Evolutionary conservation across 2,329 filamentous ascomycete species (phyloP).

Genomic region (Ramularia endophylla): DNA sequence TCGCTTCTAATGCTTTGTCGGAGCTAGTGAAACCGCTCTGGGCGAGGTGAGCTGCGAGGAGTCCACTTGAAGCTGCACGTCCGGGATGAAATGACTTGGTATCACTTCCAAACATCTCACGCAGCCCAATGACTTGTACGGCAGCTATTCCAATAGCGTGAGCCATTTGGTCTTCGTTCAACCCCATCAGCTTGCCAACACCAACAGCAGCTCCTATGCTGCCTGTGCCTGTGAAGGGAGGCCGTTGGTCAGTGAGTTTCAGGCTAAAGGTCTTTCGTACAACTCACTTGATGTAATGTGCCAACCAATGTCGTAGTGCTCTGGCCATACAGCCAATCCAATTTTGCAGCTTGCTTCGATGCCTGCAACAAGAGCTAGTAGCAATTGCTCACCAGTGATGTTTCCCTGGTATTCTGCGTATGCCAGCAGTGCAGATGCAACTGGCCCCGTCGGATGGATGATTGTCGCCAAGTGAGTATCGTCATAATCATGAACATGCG

Average conservation of each 20-base stretch:
- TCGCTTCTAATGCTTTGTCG: slow-evolving; percentile 44
- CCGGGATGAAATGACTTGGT: slow-evolving; percentile 53
- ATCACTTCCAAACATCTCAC: slow-evolving; percentile 52
- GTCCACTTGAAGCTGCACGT: slow-evolving; percentile 47
- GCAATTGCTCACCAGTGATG: slow-evolving; percentile 43
- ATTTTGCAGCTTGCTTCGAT: slow-evolving; percentile 50
- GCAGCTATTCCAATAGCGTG: slow-evolving; percentile 50
- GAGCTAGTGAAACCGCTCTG: slow-evolving; percentile 46
- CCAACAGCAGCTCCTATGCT: slow-evolving; percentile 50
- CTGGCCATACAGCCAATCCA: slow-evolving; percentile 47
- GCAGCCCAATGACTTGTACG: slow-evolving; percentile 48
- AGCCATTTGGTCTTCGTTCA: slow-evolving; percentile 37
- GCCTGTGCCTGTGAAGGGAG: slow-evolving; percentile 47
- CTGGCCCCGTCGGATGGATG: slow-evolving; percentile 50
- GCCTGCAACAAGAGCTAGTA: slow-evolving; percentile 48
- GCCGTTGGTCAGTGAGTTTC: too few relatives aligned
- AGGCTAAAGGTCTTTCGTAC: too few relatives aligned
- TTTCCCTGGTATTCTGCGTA: slow-evolving; percentile 37
- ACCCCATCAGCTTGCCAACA: slow-evolving; percentile 43
- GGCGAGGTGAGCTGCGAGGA: slow-evolving; percentile 44
- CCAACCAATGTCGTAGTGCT: slow-evolving; percentile 53
- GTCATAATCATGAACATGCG: slow-evolving; percentile 53
- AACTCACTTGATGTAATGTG: too few relatives aligned
- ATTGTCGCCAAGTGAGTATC: slow-evolving; percentile 52
- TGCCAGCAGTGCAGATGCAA: slow-evolving; percentile 47